phyloP scores from a whole-genome alignment of 352 stramenopile species.

The Phytophthora capsici region DNA sequence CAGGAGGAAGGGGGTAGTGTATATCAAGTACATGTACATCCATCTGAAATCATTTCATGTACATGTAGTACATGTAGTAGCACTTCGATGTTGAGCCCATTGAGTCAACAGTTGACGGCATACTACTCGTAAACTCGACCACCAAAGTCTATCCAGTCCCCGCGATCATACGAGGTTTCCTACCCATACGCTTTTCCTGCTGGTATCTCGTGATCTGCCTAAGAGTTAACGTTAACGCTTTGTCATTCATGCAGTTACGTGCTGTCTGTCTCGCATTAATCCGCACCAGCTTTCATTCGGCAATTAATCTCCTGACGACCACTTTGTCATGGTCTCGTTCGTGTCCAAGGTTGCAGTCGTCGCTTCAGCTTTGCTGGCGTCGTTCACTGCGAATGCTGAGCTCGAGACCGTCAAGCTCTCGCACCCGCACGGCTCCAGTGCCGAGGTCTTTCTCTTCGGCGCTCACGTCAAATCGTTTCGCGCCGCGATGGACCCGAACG shows the following conservation, averaged over 20 bases:
- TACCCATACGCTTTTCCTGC: conserved; percentile 12
- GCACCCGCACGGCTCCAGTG: conserved; percentile 66
- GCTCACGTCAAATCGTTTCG: conserved; percentile 79
- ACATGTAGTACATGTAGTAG: conserved; percentile 1
- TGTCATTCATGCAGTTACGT: neutral
- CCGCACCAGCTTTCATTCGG: conserved; percentile 9
- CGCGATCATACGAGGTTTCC: conserved; percentile 16
- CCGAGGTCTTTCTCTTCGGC: conserved; percentile 75
- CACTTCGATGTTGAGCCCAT: neutral
- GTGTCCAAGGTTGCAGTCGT: conserved; percentile 23
- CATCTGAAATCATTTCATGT: neutral
- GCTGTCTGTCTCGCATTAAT: conserved; percentile 2
- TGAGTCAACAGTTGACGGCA: neutral
- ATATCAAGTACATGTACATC: neutral
- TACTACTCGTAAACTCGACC: conserved; percentile 4
- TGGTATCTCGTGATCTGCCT: conserved; percentile 28
- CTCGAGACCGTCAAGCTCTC: conserved; percentile 53
- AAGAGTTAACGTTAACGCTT: neutral
- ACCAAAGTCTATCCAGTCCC: neutral
- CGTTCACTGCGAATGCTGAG: conserved; percentile 36
- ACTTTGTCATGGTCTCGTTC: conserved; percentile 27
- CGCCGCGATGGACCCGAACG: conserved; percentile 25
- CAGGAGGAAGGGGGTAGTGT: neutral
- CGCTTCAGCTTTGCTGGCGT: conserved; percentile 22
- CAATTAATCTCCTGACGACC: conserved; percentile 16